These are phyloP conservation scores for Fragaria ananassa DNA, from an alignment of 306 rosid species.

Conservation along the genomic window DNA sequence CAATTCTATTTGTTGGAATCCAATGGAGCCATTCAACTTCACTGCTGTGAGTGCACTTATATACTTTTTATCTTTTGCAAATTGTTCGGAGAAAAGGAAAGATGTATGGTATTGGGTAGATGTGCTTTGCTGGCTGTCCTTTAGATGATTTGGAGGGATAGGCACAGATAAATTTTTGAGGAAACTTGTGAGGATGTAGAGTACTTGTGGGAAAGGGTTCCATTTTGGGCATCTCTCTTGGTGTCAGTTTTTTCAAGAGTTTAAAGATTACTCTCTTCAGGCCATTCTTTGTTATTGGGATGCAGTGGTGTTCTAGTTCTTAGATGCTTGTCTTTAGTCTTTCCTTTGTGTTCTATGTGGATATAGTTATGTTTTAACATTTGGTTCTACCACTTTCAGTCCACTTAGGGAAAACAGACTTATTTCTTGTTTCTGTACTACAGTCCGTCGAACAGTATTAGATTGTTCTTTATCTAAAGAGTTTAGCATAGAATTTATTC, in stretches of 20 bases:
- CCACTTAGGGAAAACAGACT: neutral
- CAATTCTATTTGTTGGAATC: slow-evolving; percentile 90
- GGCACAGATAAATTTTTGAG: neutral
- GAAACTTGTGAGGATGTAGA: neutral
- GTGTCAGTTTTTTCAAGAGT: neutral
- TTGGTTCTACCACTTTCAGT: neutral
- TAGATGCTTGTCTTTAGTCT: neutral
- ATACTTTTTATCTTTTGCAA: slow-evolving; percentile 1
- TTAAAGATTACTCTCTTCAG: neutral
- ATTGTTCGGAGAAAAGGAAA: neutral
- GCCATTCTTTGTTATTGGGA: neutral
- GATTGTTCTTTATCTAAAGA: neutral
- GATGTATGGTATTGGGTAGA: neutral
- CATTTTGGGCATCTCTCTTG: neutral
- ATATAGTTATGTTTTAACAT: neutral
- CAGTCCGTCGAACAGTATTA: neutral
- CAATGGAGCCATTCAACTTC: slow-evolving; percentile 95
- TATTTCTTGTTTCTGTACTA: neutral
- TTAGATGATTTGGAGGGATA: neutral
- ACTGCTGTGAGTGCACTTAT: slow-evolving; percentile 66
- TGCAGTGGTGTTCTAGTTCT: neutral
- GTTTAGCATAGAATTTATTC: neutral
- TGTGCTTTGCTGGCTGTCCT: neutral
- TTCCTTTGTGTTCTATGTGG: neutral
- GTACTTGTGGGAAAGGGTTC: neutral